Base-by-base conservation (phyloP, 495 filamentous ascomycete genomes). In the Lophiostoma macrostomum region DNA sequence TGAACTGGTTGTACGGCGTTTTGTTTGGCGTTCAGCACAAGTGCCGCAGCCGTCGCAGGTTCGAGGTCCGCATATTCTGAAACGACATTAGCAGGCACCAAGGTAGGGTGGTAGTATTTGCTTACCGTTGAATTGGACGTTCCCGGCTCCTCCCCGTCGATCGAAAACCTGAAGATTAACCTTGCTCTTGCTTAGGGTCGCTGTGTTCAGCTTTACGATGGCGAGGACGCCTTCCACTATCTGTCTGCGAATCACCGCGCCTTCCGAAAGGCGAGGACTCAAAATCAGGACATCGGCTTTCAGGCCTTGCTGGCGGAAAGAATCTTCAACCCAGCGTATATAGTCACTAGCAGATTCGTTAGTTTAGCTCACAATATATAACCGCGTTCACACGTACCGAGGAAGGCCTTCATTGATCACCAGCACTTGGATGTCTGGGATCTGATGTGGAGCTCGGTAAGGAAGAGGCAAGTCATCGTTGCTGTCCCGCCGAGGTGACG, bases 341-440 rank as follows among this genome's bases (percentile, higher is more conserved):
- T 94, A 96, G 40, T 86, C 83, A 32, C 85, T 85, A n/a, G 22
- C 28, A 28, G 3, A 16, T 22, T 8, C 20, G 31, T 50, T 39
- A 53, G 38, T 55, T 30, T 7, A 50, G 6, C 13, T 35, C 39
- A 5, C 16, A 14, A 47, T 1, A 14, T 22, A 11, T 19, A 5
- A 24, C 19, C 29, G 20, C 14, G 25, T 28, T 23, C 3, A 11
- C 14, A 66, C 78, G 58, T 53, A 84, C 83, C 80, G 77, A 31
- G 89, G 84, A 11, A 96, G 74, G 19, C 45, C 37, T 63, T 91
- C 83, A 57, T 91, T 85, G 12, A 88, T 69, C 0, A 95, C 79
- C 1, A 98, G 74, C 22, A 96, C 77, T 61, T 96, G 91, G 22
- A 97, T 87, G 61, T 97, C 93, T 3, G 93, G 93, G 18, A 97